Base-by-base conservation (phyloP, 129 eudicot species). In the Artemisia annua region DNA sequence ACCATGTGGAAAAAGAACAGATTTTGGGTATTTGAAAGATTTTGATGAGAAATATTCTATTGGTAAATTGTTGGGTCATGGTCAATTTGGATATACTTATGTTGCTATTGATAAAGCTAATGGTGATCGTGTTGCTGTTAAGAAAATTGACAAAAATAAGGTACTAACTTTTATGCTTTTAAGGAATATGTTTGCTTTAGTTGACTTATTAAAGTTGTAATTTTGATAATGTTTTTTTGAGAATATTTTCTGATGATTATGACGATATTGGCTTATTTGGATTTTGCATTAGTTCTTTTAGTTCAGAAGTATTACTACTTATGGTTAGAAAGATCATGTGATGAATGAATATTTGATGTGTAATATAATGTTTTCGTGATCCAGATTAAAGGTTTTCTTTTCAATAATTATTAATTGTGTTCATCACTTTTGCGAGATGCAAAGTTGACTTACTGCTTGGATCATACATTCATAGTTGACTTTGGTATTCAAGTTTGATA, bases 51-150 rank as follows among this genome's bases (percentile, higher is more conserved):
- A 32, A 13, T 93, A 87, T 78, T 48, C 87, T 4, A 84, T 85
- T 70, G 98, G 98, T 69, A 93, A 90, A 79, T 87, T 93, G 82
- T 83, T 93, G 85, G 98, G 98, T 15, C 98, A 93, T 83, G 98
- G 98, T n/a, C 98, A 93, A 82, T 93, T 93, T 83, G 98, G 98
- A 32, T 90, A 89, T 55, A 93, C 98, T 4, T 93, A 93, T 83
- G 92, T 88, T 84, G 98, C 98, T 51, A 81, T 89, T 8, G 84
- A 93, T 75, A 90, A 86, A 81, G 80, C 64, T 77, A 84, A 80
- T 75, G 98, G 97, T 16, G 90, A 93, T 86, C 97, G 91, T 75
- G 98, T 93, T 77, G 98, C 98, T 60, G 98, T 93, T 69, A 93
- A 93, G 90, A 90, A 80, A 85, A 92, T 92, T 73, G 96, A 89